Evolutionary conservation across 176 grass and related monocot genomes (phyloP), one percentile per base, ranked within the genome.

Genomic region (Ananas comosus): DNA sequence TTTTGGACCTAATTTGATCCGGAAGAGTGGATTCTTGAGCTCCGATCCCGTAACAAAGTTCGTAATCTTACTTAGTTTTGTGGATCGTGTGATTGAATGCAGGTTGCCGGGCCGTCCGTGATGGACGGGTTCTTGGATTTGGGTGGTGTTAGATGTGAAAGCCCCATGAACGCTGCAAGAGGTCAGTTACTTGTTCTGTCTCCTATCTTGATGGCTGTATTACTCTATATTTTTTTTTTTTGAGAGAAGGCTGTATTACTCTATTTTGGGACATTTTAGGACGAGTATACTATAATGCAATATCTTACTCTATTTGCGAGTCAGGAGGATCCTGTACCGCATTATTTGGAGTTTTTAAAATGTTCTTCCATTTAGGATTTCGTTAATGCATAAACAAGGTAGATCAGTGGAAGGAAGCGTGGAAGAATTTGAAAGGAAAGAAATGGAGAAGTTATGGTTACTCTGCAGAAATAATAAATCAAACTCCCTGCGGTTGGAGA

Each of bases 141-240:
- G 66, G 53, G 71, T 28, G 80, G 74, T 56, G 64, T 72, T 50
- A 78, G 59, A 52, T 91, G 88, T 75, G 74, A 19, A 65, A 86
- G 74, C 71, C 73, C 88, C 12, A 71, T 65, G 19, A 80, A 83
- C 70, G 78, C 83, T 17, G 80, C 64, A 23, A 65, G 50, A 71
- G 88, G 88, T 86, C 69, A 80, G 83, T 69, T 18, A 47, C 25
- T 9, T 68, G 61, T 16, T 58, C 16, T 52, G 23, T 17, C 16
- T 51, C 3, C 48, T 18, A 69, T 19, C 6, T 19, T 10, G 13
- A 24, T 33, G 9, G 33, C 4, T 42, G 33, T 42, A 4, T 42
- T 42, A 1, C 33, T 33, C 29, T 33, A 33, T 24, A n/a, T n/a
- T n/a, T n/a, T n/a, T n/a, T n/a, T n/a, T n/a, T n/a, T n/a, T n/a